Base-by-base conservation (phyloP, 805 yeast genomes). In the Lipomyces sp. region DNA sequence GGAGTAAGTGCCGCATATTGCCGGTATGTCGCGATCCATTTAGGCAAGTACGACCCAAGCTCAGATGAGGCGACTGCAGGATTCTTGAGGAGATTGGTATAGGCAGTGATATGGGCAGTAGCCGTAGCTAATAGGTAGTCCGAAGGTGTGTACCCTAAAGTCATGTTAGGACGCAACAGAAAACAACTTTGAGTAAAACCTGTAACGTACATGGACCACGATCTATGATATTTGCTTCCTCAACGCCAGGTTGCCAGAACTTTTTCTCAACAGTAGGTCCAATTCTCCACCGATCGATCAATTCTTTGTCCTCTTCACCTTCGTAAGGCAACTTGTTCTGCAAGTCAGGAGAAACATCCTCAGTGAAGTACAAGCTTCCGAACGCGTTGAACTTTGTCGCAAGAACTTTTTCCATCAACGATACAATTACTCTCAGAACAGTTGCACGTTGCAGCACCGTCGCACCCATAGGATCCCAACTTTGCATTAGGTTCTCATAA, bases 191-290 rank as follows among this genome's bases (percentile, higher is more conserved):
- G 3, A 13, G 2, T 42, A 15, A n/a, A 18, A 11, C 32, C 39
- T 32, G 48, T 24, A 42, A 15, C 63, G 80, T 77, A 92, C 96
- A 92, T 50, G 98, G 98, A 0, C 98, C 98, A 62, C 86, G 72
- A 72, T 75, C 80, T 60, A 78, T 80, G 64, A 82, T 79, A 62
- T 80, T 82, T 60, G 85, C 82, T 48, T 82, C 81, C n/a, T 83
- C 80, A 72, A 90, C 77, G 55, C 82, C 79, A 71, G 87, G 84
- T 76, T 89, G 90, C 84, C 92, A 88, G 76, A 87, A 90, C 13
- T 86, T 84, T 71, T 89, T 84, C 77, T 94, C 98, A 37, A 86
- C 87, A 32, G 90, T 85, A n/a, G 97, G 95, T 5, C 99, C 98
- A 71, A 94, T 86, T 75, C 88, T 84, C 96, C 96, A 93, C 80